Evolutionary conservation across 805 yeast species (phyloP), one percentile per base, ranked within the genome.

Genomic region (Kuraishia borneana): DNA sequence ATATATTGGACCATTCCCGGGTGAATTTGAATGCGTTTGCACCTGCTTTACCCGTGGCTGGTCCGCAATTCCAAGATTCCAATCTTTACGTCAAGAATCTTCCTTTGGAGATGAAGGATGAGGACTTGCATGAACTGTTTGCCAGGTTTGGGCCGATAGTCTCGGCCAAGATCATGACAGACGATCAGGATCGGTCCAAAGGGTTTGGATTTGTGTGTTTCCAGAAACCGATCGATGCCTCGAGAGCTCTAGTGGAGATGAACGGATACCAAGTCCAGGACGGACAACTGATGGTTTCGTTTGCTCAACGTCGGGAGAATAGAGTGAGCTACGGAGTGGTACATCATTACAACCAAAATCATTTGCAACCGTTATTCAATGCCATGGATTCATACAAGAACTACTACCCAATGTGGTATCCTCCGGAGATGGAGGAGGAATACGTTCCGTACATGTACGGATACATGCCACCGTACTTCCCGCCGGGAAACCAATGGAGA

Each of bases 131-230:
- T 19, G 49, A 54, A 3, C 54, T 65, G 36, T 75, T 73, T 46
- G 44, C 50, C 16, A 43, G 46, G 33, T 73, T 54, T 49, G 82
- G 83, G 10, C 59, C 54, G 19, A 68, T 75, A 23, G 61, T 69
- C 6, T 68, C 76, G 38, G 70, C 76, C 22, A 72, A 70, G 42
- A 58, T 76, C 18, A 73, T 75, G 58, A 68, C 74, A 3, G 65
- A 60, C 36, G 63, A 60, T 26, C 37, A 42, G n/a, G 65, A 63
- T 21, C 61, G 61, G 39, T 79, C 89, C 17, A 72, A 76, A 50
- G 88, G 92, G 16, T 83, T 79, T 50, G 94, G 92, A 30, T 83
- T 83, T 60, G 83, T 83, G 35, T 81, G 85, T 56, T 83, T 69
- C 50, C 75, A 73, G 46, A 60, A 60, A 41, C 78, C 82, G 36